Conservation (phyloP, 1,139 yeast species). For the Suhomyces terraborum region DNA sequence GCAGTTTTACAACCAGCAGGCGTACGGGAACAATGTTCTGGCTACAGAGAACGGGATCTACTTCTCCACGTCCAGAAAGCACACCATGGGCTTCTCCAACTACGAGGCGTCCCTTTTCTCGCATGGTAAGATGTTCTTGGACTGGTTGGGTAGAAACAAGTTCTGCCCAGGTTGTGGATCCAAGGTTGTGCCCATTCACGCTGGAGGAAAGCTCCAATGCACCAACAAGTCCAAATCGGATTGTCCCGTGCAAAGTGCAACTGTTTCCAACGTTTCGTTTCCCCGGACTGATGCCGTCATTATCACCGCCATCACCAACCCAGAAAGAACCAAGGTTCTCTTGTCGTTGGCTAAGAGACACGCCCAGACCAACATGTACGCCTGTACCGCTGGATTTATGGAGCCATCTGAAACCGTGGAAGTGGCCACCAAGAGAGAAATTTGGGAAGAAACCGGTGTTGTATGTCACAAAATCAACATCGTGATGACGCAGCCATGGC, state of each 20-base stretch:
- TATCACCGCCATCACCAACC: constrained; percentile 74
- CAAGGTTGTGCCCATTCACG: constrained; percentile 68
- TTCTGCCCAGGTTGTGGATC: constrained; percentile 91
- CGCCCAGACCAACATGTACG: constrained; percentile 55
- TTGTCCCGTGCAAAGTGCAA: constrained; percentile 58
- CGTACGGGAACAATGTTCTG: constrained; percentile 2
- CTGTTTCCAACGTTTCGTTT: constrained; percentile 66
- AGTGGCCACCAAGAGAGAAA: constrained; percentile 83
- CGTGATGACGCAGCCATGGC: constrained; percentile 89
- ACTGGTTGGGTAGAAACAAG: constrained; percentile 75
- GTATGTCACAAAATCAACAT: constrained; percentile 59
- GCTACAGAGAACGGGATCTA: constrained; percentile 25
- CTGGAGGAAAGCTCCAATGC: constrained; percentile 80
- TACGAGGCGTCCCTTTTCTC: constrained; percentile 70
- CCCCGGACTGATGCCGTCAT: constrained; percentile 92
- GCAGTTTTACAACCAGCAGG: constrained; percentile 13
- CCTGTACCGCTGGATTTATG: constrained; percentile 92
- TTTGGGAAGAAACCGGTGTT: constrained; percentile 96
- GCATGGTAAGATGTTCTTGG: constrained; percentile 81
- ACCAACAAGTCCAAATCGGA: constrained; percentile 38
- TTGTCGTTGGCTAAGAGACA: constrained; percentile 68
- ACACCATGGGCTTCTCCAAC: constrained; percentile 35
- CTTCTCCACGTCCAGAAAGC: constrained; percentile 39
- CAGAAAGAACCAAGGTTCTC: constrained; percentile 61
- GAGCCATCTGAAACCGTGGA: constrained; percentile 95